Base-by-base conservation (phyloP, 2,329 filamentous ascomycete species). In the Penicillium sp. region DNA sequence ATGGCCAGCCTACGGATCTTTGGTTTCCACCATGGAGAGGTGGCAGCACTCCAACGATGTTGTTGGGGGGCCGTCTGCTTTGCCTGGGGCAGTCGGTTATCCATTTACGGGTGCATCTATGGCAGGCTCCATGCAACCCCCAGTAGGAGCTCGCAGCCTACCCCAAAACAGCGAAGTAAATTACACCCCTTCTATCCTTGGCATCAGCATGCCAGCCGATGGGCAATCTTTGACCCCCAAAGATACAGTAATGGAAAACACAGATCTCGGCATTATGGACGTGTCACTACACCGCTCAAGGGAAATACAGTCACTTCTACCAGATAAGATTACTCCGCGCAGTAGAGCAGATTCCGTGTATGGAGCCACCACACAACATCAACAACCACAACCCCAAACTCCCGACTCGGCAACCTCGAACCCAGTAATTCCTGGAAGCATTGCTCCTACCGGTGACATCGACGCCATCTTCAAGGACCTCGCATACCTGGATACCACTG, bases 401-500 rank as follows among this genome's bases (percentile, higher is more conserved):
- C 67, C 71, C 3, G 70, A 73, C n/a, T 73, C 72, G 1, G 63
- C 68, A n/a, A 60, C 58, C 7, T 67, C 68, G 12, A 69, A 67
- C 42, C 28, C 59, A 5, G 59, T 64, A 57, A 61, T 63, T 41
- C 41, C 58, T 9, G 55, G 55, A 7, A 58, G 55, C 17, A 26
- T 55, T 25, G 33, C 57, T 37, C 28, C 59, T 17, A 62, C 53
- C 33, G 57, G 62, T 25, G 73, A 76, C 33, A 64, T 78, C 16
- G 76, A 78, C 52, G 73, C 74, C 8, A 74, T 78, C 30, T 78
- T 78, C 60, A 73, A 76, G 55, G 75, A 78, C 41, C 68, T 78
- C 44, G 75, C 75, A 33, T 75, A 78, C 61, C 69, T 78, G 7
- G 75, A 77, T 55, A 77, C 74, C 5, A 77, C 73, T 26, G 75